These are phyloP conservation scores for Macadamia integrifolia DNA, from an alignment of 164 flowering plant genomes.

Conservation along the genomic window DNA sequence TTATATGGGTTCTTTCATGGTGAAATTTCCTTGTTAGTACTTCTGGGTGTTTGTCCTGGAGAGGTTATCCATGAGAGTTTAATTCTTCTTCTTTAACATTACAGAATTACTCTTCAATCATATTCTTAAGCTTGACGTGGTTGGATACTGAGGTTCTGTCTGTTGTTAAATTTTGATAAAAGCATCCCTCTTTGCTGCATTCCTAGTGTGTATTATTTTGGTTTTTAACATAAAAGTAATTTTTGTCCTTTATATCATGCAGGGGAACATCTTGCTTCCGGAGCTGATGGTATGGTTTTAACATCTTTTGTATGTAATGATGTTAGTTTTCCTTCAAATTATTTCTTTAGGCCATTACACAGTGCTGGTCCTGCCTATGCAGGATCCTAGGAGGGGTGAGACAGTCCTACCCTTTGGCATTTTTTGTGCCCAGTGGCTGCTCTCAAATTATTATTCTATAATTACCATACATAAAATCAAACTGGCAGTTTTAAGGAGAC, in stretches of 20 bases:
- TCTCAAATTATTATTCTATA: background rate
- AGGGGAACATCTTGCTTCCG: slow-evolving; percentile 95
- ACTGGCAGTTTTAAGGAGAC: background rate
- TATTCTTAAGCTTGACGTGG: too few relatives aligned
- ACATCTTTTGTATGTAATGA: background rate
- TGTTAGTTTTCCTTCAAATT: background rate
- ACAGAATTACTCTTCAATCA: too few relatives aligned
- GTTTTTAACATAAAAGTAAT: background rate
- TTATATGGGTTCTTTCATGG: too few relatives aligned
- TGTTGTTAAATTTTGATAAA: background rate
- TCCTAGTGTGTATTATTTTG: background rate
- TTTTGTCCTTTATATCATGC: slow-evolving; percentile 20
- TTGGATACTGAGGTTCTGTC: too few relatives aligned
- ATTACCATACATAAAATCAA: background rate
- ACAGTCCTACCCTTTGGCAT: too few relatives aligned
- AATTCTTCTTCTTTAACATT: too few relatives aligned
- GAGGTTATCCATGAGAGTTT: too few relatives aligned
- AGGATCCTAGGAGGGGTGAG: too few relatives aligned
- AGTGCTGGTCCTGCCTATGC: too few relatives aligned
- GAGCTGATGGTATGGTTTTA: slow-evolving; percentile 81
- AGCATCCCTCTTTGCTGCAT: background rate
- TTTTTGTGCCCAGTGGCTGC: background rate
- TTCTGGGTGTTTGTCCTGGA: too few relatives aligned
- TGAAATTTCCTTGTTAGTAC: too few relatives aligned
- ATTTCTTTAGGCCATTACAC: background rate